Evolutionary conservation across 176 grass and related monocot genomes (phyloP).

Genomic region (Areca catechu): DNA sequence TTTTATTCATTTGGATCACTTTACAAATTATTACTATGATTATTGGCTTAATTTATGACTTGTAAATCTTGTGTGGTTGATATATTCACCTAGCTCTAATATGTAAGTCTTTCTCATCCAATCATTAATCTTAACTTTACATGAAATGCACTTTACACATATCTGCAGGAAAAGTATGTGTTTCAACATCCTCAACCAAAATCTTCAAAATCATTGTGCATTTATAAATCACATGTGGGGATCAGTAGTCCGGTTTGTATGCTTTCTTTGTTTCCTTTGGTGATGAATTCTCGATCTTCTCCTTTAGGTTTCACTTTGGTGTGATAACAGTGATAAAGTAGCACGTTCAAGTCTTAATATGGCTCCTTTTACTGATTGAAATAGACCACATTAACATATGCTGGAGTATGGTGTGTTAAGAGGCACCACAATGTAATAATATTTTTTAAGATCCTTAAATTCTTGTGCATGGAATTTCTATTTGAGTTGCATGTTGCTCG

Average conservation of each 20-base stretch:
- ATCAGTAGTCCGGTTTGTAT: conserved; percentile 88
- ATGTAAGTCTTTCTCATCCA: too few relatives aligned
- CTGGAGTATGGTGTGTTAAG: background rate
- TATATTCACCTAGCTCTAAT: too few relatives aligned
- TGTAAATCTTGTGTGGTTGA: too few relatives aligned
- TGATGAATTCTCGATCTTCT: background rate
- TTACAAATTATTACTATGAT: too few relatives aligned
- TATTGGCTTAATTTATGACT: too few relatives aligned
- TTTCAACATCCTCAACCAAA: conserved; percentile 90
- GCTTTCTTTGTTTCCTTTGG: conserved; percentile 21
- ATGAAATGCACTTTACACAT: conserved; percentile 10
- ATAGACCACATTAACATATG: background rate
- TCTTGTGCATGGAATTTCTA: too few relatives aligned
- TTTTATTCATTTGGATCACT: background rate
- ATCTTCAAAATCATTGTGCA: conserved; percentile 77
- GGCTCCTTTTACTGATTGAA: background rate
- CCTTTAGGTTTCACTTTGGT: background rate
- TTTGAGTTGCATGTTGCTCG: too few relatives aligned
- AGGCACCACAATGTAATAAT: background rate
- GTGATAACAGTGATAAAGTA: background rate
- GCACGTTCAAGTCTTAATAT: background rate
- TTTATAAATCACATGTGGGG: conserved; percentile 97
- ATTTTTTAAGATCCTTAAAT: background rate
- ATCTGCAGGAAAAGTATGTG: conserved; percentile 80
- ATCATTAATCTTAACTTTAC: too few relatives aligned